A percentile compares a stretch with the other conserved stretches of the same genome.
phyloP scores from a whole-genome alignment of 495 filamentous ascomycete genomes.

The Xylaria curta region DNA sequence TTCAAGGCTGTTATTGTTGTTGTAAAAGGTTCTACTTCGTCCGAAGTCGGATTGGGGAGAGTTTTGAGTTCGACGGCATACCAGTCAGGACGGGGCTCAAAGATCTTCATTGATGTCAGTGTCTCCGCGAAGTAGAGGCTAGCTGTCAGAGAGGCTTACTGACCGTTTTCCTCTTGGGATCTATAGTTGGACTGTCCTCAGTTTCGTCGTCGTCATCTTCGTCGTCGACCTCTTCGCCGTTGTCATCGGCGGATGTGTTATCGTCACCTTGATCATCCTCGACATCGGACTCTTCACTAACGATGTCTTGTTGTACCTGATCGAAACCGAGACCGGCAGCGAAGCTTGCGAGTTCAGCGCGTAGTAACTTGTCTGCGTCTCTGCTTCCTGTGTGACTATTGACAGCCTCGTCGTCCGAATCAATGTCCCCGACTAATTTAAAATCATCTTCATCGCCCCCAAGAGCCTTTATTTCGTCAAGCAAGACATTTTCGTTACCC shows the following conservation, averaged over 20 bases:
- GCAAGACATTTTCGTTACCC: constrained; percentile 45
- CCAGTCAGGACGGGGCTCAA: constrained; percentile 86
- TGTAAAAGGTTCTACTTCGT: constrained; percentile 57
- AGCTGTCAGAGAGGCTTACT: constrained; percentile 44
- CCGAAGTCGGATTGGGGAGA: constrained; percentile 54
- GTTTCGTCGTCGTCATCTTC: constrained; percentile 37
- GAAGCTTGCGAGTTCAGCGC: constrained; percentile 52
- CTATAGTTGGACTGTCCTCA: constrained; percentile 29
- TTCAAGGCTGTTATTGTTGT: constrained; percentile 75
- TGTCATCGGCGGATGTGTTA: constrained; percentile 17
- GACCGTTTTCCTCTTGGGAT: constrained; percentile 48
- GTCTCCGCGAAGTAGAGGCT: neutral
- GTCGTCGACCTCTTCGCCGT: constrained; percentile 19
- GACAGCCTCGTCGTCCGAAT: constrained; percentile 68
- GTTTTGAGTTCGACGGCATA: constrained; percentile 69
- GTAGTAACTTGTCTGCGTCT: constrained; percentile 45
- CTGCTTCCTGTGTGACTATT: constrained; percentile 38
- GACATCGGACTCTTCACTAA: constrained; percentile 38
- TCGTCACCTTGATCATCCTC: constrained; percentile 37
- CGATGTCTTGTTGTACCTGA: constrained; percentile 38
- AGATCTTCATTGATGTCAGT: constrained; percentile 56
- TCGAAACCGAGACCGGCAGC: constrained; percentile 55
- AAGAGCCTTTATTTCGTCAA: constrained; percentile 76
- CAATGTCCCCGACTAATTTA: constrained; percentile 65
- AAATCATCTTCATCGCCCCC: constrained; percentile 80